Percentiles rank a stretch among this genome's conserved stretches.
Conservation (phyloP, 176 grass and related monocot species). For the Chrysopogon serrulatus region DNA sequence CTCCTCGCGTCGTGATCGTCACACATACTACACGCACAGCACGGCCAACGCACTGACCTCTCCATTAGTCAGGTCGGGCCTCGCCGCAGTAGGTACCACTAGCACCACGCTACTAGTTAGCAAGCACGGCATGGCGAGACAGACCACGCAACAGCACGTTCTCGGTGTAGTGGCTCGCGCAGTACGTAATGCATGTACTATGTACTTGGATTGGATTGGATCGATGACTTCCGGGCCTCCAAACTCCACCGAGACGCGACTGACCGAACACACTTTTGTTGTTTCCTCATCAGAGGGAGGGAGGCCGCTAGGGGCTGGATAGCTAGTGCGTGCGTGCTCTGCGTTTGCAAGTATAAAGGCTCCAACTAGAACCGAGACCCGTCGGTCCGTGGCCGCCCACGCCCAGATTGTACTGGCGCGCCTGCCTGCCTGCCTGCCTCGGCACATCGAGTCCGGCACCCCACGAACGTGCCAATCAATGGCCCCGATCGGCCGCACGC, state of each 20-base stretch:
- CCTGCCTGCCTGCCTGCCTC: too few species aligned
- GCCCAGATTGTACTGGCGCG: conserved; percentile 1
- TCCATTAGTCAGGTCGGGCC: background rate
- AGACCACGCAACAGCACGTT: conserved; percentile 3
- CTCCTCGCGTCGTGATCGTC: background rate
- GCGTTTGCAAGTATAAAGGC: background rate
- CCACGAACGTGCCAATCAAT: conserved; percentile 37
- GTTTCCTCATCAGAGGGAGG: background rate
- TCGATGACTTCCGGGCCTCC: background rate
- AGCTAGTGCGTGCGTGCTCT: background rate
- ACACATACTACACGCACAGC: background rate
- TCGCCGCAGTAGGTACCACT: background rate
- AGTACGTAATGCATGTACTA: background rate
- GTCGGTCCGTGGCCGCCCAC: background rate
- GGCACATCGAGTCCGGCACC: conserved; percentile 11
- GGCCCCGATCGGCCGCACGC: background rate
- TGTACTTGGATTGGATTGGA: background rate
- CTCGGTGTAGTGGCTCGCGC: background rate
- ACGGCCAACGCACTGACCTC: background rate
- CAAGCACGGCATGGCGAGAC: background rate
- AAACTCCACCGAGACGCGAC: background rate
- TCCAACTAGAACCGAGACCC: background rate
- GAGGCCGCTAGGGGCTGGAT: too few species aligned
- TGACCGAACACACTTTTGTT: background rate
- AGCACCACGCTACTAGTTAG: background rate